phyloP scores from a whole-genome alignment of 768 basidiomycete genomes.

The Pulveroboletus frians region DNA sequence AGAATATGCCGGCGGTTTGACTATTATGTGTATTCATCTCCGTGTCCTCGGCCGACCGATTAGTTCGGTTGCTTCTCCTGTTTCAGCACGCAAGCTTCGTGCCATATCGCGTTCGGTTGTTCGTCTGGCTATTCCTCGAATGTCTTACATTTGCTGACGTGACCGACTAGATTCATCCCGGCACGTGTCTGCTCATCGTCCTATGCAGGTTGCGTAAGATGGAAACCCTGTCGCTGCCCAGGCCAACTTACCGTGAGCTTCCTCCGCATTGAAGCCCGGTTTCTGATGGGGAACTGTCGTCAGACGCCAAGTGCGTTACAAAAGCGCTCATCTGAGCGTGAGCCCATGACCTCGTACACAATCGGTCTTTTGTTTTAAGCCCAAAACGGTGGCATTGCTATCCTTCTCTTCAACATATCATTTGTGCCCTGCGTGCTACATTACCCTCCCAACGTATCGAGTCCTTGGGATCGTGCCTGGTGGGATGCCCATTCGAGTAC shows the following conservation, averaged over 20 bases:
- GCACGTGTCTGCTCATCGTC: neutral
- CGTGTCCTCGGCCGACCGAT: neutral
- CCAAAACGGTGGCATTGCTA: neutral
- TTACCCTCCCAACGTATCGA: too few species aligned
- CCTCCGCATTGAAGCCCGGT: neutral
- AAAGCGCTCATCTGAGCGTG: neutral
- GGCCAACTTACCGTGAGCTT: neutral
- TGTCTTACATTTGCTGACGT: neutral
- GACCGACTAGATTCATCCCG: neutral
- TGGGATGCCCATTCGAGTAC: too few species aligned
- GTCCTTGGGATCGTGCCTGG: too few species aligned
- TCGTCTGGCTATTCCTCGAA: neutral
- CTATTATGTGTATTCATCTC: neutral
- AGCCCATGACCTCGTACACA: neutral
- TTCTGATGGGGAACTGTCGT: neutral
- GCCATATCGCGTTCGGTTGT: too few species aligned
- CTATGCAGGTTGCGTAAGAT: constrained; percentile 5
- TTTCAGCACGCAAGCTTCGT: neutral
- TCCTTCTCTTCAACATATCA: too few species aligned
- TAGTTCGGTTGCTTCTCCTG: neutral
- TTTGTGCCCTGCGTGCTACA: too few species aligned
- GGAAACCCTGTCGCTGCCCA: constrained; percentile 8
- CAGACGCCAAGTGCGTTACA: constrained; percentile 4
- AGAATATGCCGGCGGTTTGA: neutral
- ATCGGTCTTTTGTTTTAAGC: neutral